phyloP scores from a whole-genome alignment of 2,329 filamentous ascomycete species.

The Alternaria conjuncta region DNA sequence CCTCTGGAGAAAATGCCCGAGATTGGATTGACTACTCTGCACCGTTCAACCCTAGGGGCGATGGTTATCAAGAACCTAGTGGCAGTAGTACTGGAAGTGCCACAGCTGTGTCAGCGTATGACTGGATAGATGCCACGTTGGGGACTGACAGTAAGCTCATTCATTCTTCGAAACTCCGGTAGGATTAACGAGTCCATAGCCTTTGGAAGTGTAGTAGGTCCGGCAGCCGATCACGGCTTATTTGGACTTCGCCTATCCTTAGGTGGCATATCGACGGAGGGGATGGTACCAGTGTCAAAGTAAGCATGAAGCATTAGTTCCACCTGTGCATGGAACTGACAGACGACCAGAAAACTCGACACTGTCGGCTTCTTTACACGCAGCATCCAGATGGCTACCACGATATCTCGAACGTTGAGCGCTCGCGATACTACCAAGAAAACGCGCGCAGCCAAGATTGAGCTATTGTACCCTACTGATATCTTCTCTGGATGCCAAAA shows the following conservation, averaged over 20 bases:
- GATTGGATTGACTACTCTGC: neutral
- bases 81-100: neutral
- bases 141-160: neutral
- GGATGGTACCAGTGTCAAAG: neutral
- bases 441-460: rapidly evolving
- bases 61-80: neutral
- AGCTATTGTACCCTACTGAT: neutral
- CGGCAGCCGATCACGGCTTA: neutral
- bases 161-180: rapidly evolving
- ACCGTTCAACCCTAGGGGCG: neutral
- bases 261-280: neutral
- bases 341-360: neutral
- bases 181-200: rapidly evolving
- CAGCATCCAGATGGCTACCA: neutral
- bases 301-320: neutral
- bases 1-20: neutral
- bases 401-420: neutral
- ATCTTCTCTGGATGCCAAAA: neutral
- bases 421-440: neutral
- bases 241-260: neutral
- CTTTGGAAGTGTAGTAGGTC: neutral
- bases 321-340: neutral
- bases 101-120: rapidly evolving
- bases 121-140: neutral
- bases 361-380: neutral